phyloP scores from a whole-genome alignment of 345 rosid species.

The Mallotus nudiflorus region DNA sequence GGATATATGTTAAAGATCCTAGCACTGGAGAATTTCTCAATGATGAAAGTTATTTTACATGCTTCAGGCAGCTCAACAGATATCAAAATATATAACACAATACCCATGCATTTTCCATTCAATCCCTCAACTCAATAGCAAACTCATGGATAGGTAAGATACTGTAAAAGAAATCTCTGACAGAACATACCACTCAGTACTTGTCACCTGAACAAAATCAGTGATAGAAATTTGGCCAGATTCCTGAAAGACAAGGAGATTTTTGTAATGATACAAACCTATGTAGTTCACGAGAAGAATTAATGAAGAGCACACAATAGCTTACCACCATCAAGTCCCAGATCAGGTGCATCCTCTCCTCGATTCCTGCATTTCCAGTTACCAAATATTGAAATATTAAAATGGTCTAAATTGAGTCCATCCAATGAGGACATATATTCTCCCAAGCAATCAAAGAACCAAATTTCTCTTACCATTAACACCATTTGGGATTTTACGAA shows the following conservation, averaged over 20 bases:
- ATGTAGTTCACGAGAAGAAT: not conserved
- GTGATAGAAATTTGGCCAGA: conserved; percentile 72
- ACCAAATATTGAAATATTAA: conserved; percentile 12
- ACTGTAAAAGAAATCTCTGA: not conserved
- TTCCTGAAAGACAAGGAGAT: conserved; percentile 42
- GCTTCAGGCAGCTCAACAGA: not conserved
- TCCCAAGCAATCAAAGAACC: conserved; percentile 22
- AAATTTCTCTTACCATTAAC: conserved; percentile 66
- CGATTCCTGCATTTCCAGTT: conserved; percentile 58
- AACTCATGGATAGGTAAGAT: not conserved
- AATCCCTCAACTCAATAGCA: not conserved
- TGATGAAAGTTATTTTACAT: not conserved
- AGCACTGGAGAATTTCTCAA: conserved; percentile 54
- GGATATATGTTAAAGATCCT: conserved; percentile 91
- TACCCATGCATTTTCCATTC: not conserved
- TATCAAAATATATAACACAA: not conserved
- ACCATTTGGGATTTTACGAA: conserved; percentile 91
- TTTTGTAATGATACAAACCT: conserved; percentile 1
- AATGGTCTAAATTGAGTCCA: conserved; percentile 8
- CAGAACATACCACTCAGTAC: conserved; percentile 71
- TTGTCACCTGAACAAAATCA: conserved; percentile 71
- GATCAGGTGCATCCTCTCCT: conserved; percentile 97
- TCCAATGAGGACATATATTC: not conserved
- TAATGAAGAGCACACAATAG: conserved; percentile 4
- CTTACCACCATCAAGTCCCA: conserved; percentile 99